Percentiles rank a stretch among this genome's conserved stretches.
Evolutionary conservation across 1,284 basidiomycete genomes (phyloP).

Genomic region (Microbotryomycetes sp.): DNA sequence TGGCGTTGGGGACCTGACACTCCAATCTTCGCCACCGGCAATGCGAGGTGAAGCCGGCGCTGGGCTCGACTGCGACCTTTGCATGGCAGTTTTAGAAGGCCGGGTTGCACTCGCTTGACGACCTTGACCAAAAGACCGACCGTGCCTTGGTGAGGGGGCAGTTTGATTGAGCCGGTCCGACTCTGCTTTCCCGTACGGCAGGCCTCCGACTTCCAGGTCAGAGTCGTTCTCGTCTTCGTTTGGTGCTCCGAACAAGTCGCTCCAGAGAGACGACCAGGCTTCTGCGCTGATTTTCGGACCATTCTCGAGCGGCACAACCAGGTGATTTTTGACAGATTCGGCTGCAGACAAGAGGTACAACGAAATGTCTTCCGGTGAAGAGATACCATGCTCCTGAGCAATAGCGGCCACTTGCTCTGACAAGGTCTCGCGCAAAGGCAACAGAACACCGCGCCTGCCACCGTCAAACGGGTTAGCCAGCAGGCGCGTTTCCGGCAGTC

Average conservation of each 20-base stretch:
- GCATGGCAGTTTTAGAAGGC: neutral
- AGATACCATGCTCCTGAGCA: neutral
- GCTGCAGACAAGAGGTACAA: neutral
- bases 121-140: neutral
- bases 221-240: neutral
- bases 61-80: neutral
- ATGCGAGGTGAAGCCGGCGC: neutral
- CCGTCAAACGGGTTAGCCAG: neutral
- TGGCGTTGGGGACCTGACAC: neutral
- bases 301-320: neutral
- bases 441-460: neutral
- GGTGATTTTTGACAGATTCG: neutral
- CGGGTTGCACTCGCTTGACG: neutral
- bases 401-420: neutral
- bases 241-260: neutral
- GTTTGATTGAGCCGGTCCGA: neutral
- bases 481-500: no score
- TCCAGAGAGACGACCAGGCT: neutral
- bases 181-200: neutral
- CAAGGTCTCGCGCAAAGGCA: neutral
- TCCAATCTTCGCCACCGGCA: neutral
- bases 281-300: neutral
- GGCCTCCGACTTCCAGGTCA: neutral
- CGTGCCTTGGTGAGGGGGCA: neutral
- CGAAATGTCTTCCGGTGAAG: neutral